Evolutionary conservation across 1,284 basidiomycete genomes (phyloP), one percentile per base, ranked within the genome.

Genomic region (Trichosporon ovoides): DNA sequence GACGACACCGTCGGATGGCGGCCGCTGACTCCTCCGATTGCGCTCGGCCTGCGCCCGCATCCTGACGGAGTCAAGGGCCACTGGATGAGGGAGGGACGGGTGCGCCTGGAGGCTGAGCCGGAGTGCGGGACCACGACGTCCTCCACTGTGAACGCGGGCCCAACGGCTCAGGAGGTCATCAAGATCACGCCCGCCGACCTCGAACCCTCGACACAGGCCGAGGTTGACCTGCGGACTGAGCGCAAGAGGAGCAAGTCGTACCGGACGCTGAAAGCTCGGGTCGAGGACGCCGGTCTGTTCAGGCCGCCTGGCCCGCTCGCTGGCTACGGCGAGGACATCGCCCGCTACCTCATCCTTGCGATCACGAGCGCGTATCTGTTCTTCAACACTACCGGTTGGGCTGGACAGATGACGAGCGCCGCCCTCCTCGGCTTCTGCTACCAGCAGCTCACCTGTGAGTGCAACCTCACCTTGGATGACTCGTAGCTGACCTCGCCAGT

Each of bases 261-360:
- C 80, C 87, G 86, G 64, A 78, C 81, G 20, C 83, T 98, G 28
- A 92, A 94, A 76, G 79, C 83, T 55, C 83, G 85, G 50, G 79
- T 98, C 63, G 82, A 81, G 38, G 82, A 85, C 24, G 89, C 91
- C 0, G 93, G 91, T 16, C 82, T 98, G 40, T 98, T 97, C 79
- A 77, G 85, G 50, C 87, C 88, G 2, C 90, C 85, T 5, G 92
- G 88, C 66, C 70, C 68, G 33, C 69, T 92, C 50, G 79, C 85
- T n/a, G 93, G 94, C 13, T 98, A 98, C 73, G 91, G 89, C 2
- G 87, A 87, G 36, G 95, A 98, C 68, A 68, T 95, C 56, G 68
- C 84, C 16, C 86, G 95, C 20, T 53, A 58, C 50, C 22, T 40
- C 38, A 22, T 48, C 3, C 52, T 64, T 5, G 46, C 20, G 2